Evolutionary conservation across 164 flowering plant genomes (phyloP), one percentile per base, ranked within the genome.

Genomic region (Macadamia integrifolia): DNA sequence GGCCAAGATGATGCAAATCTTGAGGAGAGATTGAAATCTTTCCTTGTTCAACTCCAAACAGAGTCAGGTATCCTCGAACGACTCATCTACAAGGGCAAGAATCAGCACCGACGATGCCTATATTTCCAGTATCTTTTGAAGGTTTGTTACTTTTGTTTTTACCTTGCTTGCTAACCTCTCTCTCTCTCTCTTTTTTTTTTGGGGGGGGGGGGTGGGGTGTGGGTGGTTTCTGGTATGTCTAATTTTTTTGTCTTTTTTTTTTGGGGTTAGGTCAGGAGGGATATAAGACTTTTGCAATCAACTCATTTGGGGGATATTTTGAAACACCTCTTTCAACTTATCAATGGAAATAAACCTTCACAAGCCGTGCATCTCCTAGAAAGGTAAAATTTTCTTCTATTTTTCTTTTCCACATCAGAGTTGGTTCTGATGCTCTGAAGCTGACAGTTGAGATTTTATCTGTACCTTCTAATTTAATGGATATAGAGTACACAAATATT

Each of bases 1-100:
- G 81, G 63, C 66, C 69, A 79, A 23, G 69, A 78, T 64, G 58
- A 60, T 50, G 81, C 64, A 65, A 60, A 57, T 50, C 44, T 79
- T 2, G 87, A 80, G 70, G 81, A 77, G 63, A 81, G 79, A 66
- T 60, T 88, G 72, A 85, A 69, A 49, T 80, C 86, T 46, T 68
- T 77, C 30, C 59, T 81, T 28, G 44, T 43, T 61, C 90, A 82
- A 74, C 80, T 88, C 31, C 78, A 77, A 65, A 50, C 73, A 6
- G 94, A 91, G 69, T 69, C 29, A 58, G 88, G 78, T 11, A 79
- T 91, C 72, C 80, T 89, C 42, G 88, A 89, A 65, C 78, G 90
- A 68, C 72, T 87, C 52, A 84, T 87, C 0, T 82, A 89, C 85
- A 89, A 91, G 76, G 84, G 83, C 73, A 91, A 87, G 81, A 89